Percentiles rank a stretch among this genome's conserved stretches.
Conservation (phyloP, 1,284 basidiomycete species). For the Cystobasidium slooffiae region DNA sequence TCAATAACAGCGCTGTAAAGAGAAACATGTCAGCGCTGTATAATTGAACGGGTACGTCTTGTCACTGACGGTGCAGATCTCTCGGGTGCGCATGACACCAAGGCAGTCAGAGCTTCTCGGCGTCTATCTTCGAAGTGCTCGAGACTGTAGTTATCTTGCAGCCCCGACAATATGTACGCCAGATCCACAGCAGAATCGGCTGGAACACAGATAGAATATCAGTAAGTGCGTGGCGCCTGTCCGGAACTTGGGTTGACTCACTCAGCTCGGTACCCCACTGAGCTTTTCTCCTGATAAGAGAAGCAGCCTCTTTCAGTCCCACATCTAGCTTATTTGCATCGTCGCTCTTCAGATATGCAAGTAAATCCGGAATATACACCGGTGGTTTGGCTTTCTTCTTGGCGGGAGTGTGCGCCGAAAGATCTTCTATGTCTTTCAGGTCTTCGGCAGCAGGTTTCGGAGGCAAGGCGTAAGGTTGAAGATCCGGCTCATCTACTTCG, state of each 20-base stretch:
- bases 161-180: slow-evolving; percentile 69
- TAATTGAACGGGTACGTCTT: background rate
- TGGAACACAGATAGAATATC: slow-evolving; percentile 53
- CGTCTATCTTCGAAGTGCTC: slow-evolving; percentile 76
- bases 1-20: slow-evolving; percentile 74
- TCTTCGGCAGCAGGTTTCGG: slow-evolving; percentile 33
- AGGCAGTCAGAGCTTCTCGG: slow-evolving; percentile 74
- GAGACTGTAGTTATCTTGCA: slow-evolving; percentile 83
- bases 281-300: slow-evolving; percentile 76
- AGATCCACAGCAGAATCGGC: slow-evolving; percentile 88
- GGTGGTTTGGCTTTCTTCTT: slow-evolving; percentile 51
- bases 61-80: slow-evolving; percentile 75
- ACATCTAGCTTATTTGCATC: slow-evolving; percentile 78
- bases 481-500: slow-evolving; percentile 46
- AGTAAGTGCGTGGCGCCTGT: background rate
- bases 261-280: slow-evolving; percentile 83
- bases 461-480: slow-evolving; percentile 46
- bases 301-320: slow-evolving; percentile 75
- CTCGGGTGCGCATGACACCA: slow-evolving; percentile 76
- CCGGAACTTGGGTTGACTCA: slow-evolving; percentile 55
- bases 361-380: slow-evolving; percentile 57
- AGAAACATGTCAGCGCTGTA: too few relatives aligned
- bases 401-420: slow-evolving; percentile 26
- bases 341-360: slow-evolving; percentile 55
- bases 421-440: slow-evolving; percentile 43